Conservation (phyloP, 129 eudicot species). For the Kitagawia praeruptora region DNA sequence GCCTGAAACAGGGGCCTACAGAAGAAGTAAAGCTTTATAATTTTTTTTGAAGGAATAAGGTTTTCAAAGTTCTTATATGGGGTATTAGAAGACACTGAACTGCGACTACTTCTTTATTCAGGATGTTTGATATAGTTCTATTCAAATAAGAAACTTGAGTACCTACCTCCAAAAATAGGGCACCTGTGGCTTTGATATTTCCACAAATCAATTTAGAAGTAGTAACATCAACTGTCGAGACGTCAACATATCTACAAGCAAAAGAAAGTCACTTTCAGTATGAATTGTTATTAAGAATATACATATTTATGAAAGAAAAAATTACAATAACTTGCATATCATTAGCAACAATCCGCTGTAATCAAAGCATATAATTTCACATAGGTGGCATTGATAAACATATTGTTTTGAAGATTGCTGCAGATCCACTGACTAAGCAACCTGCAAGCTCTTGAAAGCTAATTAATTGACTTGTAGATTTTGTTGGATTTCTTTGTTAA, state of each 20-base stretch:
- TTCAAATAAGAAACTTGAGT: constrained; percentile 5
- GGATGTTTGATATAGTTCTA: constrained; percentile 1
- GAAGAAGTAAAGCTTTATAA: background rate
- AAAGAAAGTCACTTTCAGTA: background rate
- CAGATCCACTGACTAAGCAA: background rate
- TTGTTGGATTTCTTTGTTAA: background rate
- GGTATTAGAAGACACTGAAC: background rate
- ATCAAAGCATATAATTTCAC: background rate
- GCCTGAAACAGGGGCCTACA: constrained; percentile 97
- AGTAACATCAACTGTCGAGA: constrained; percentile 87
- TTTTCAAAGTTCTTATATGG: background rate
- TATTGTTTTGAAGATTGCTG: background rate
- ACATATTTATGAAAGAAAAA: background rate
- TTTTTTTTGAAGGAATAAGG: background rate
- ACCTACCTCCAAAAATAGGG: constrained; percentile 83
- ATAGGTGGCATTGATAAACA: background rate
- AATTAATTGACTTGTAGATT: background rate
- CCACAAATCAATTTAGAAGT: constrained; percentile 63
- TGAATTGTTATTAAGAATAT: background rate
- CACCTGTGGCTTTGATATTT: constrained; percentile 70
- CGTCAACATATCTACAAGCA: constrained; percentile 71
- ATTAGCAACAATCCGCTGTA: background rate
- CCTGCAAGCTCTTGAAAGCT: constrained; percentile 9
- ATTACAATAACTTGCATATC: background rate
- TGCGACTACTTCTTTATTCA: background rate